Evolutionary conservation across 2,329 filamentous ascomycete genomes (phyloP), one percentile per base, ranked within the genome.

Genomic region (Paracorniculantispora psalliotae): DNA sequence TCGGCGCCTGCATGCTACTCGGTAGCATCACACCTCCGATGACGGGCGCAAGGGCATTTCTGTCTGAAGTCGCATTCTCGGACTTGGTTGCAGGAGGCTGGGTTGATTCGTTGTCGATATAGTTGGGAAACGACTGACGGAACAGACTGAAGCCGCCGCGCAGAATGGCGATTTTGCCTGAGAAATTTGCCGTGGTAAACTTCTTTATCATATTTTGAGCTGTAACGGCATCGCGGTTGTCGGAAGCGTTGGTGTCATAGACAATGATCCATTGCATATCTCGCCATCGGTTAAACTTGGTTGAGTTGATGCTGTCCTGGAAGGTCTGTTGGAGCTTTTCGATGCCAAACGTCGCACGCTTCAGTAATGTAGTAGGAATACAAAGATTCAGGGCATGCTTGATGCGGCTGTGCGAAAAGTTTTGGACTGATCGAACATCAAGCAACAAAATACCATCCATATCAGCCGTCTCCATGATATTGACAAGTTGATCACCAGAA

Each of bases 121-220:
- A 76, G 0, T 81, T 73, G 0, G 92, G 85, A 64, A 85, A 92
- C 10, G 80, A 80, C 26, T 81, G 77, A 1, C 86, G 80, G 66
- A 97, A 94, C 1, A 84, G 83, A 23, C 82, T 79, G 68, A 96
- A 96, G 0, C 94, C 94, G 43, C 92, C 92, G 60, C 86, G 84
- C 26, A 99, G 76, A 57, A 97, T 88, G 67, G 85, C 87, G 0
- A 86, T 83, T 3, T 81, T 79, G 13, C 92, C 93, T 1, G 78
- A 74, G 80, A 90, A 97, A 0, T 90, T 91, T 72, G 96, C 92
- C 56, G 82, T 87, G 1, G 85, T 85, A 67, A 99, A 99, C 69
- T 99, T 99, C 72, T 92, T 96, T 25, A 97, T 81, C 62, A 94
- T 96, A 71, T 96, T 96, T 64, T 91, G 78, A 26, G 92, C 89